Evolutionary conservation across 441 rosid species (phyloP), one percentile per base, ranked within the genome.

Genomic region (Theobroma grandiflorum): DNA sequence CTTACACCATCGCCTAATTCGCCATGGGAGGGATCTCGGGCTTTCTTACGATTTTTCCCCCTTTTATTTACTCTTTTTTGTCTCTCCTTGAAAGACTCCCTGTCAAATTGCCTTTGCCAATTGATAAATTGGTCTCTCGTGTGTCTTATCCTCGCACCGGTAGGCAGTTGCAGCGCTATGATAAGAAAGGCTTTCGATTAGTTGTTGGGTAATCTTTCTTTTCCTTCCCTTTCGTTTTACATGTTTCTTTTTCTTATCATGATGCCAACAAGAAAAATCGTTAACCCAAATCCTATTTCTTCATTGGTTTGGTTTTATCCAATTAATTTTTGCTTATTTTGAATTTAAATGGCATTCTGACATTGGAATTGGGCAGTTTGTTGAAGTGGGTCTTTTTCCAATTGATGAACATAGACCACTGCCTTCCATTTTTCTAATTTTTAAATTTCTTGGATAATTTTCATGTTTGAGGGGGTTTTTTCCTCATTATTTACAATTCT

Each of bases 181-280:
- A 88, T 7, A 74, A 61, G 45, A 82, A 82, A 59, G 95, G 93
- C 16, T 87, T 72, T 38, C 91, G 97, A 79, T 89, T 81, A 82
- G 97, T 92, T 80, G 97, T 90, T 52, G 97, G 95, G 97, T 92
- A 66, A 62, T 81, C 76, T 2, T 16, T 62, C 38, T 58, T 42
- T 45, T 47, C 35, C 4, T 58, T 7, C 3, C 0, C 18, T 33
- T 9, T 6, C 31, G 31, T 26, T 26, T 9, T 67, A 9, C 18
- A 38, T 74, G 52, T 58, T 63, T 70, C 42, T 74, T n/a, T 6
- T 74, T 14, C 2, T 33, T 63, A 2, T 15, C 42, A 62, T 12
- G 38, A 18, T 62, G 16, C 1, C 8, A 62, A 62, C n/a, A 10
- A 62, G 4, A 20, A 10, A 20, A 43, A 10, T 22, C 11, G 1